Base-by-base conservation (phyloP, 208 protist genomes). In the Polymyxa betae region DNA sequence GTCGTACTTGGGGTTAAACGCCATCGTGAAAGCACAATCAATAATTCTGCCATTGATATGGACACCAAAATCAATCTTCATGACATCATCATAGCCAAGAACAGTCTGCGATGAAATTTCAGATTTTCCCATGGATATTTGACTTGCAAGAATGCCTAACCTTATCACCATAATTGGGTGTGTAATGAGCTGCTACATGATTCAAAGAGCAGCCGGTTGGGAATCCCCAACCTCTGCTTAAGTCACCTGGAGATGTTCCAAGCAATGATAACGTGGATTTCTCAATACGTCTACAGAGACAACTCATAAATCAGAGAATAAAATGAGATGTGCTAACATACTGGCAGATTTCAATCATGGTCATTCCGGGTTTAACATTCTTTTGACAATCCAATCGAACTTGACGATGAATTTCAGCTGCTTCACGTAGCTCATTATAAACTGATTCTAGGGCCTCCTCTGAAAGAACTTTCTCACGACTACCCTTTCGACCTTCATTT, bases 1-100 rank as follows among this genome's bases (percentile, higher is more conserved):
- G 90, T 99, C 96, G 93, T 97, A 99, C 93, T 96, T 94, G 16
- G 96, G 96, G 91, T 99, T 96, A 93, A 98, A 99, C 78, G 95
- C 95, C 10, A 99, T 90, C 10, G 92, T 95, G 91, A 95, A 95
- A 16, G 94, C 94, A 29, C 72, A 94, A 88, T 95, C 94, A 64
- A 95, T 93, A 45, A 95, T 94, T 38, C 92, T 92, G 32, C 94
- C 94, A 88, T 95, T 94, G 54, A 95, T 93, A 54, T 95, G 93
- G 35, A 93, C 94, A 0, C 94, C 94, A 44, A 95, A 95, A 88
- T 95, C 94, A 45, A 95, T 92, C 64, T 95, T 95, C 77, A 94
- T 89, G 29, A 95, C 93, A 77, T 94, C 93, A 49, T 90, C 88
- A 66, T 90, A 64, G 35, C 92, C 46, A 32, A 95, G 92, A n/a